These are phyloP conservation scores for Lonicera japonica DNA, from an alignment of 129 eudicot genomes.

Conservation along the genomic window DNA sequence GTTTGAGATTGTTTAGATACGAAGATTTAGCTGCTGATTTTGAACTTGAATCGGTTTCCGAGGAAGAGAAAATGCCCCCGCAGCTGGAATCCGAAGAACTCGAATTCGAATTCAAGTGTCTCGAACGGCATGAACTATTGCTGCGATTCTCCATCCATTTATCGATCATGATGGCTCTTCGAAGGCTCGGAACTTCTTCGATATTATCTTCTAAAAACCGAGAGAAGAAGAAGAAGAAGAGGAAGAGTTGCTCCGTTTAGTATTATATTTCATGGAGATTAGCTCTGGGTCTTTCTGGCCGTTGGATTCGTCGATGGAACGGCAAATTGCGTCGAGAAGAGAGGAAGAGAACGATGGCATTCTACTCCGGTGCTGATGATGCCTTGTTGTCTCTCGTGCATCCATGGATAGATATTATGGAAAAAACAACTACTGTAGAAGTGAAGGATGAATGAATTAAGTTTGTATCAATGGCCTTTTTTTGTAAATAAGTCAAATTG, in stretches of 20 bases:
- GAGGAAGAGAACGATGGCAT: conserved; percentile 77
- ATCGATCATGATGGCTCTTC: conserved; percentile 66
- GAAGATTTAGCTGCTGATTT: conserved; percentile 29
- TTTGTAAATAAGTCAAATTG: no score
- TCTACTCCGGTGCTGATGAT: conserved; percentile 33
- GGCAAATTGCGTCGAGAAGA: conserved; percentile 76
- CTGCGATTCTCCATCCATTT: conserved; percentile 61
- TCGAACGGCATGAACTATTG: conserved; percentile 4
- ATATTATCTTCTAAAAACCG: conserved; percentile 1
- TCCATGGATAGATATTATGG: conserved; percentile 12
- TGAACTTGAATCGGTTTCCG: conserved; percentile 40
- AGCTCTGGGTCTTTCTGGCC: conserved; percentile 2
- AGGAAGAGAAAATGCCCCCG: conserved; percentile 35
- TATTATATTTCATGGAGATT: background rate
- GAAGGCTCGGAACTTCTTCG: conserved; percentile 45
- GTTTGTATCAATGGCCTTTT: background rate
- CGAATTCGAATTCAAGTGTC: conserved; percentile 31
- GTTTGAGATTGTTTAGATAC: conserved; percentile 14
- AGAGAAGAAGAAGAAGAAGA: no score
- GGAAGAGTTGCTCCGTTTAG: conserved; percentile 3
- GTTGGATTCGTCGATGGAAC: conserved; percentile 61
- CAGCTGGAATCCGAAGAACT: conserved; percentile 43
- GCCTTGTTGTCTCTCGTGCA: conserved; percentile 17
- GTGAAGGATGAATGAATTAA: background rate
- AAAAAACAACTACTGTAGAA: background rate